Conservation (phyloP, 148 eudicot genomes). For the Dysphania ambrosioides region DNA sequence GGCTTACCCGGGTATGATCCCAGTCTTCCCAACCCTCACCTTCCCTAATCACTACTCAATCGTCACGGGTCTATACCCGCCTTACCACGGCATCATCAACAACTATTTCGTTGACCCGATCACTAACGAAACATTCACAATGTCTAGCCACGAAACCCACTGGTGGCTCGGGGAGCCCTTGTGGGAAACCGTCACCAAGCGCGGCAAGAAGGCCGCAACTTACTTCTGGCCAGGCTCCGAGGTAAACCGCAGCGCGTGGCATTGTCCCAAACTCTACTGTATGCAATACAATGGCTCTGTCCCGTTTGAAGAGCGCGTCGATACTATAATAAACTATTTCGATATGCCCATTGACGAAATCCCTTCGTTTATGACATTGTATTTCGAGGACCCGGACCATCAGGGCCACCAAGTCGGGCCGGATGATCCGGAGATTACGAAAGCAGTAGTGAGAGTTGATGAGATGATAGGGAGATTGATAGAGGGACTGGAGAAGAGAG, state of each 20-base stretch:
- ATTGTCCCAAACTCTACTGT: slow-evolving; percentile 57
- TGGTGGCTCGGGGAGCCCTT: slow-evolving; percentile 93
- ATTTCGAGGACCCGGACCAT: slow-evolving; percentile 94
- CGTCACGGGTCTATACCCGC: slow-evolving; percentile 76
- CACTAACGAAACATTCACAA: slow-evolving; percentile 45
- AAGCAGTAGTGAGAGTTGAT: slow-evolving; percentile 66
- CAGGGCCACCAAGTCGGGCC: slow-evolving; percentile 93
- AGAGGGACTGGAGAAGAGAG: slow-evolving; percentile 66
- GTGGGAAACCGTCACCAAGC: slow-evolving; percentile 70
- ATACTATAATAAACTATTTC: slow-evolving; percentile 60
- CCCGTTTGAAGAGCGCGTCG: slow-evolving; percentile 74
- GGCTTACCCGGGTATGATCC: slow-evolving; percentile 64
- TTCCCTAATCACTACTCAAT: slow-evolving; percentile 91
- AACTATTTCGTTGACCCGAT: slow-evolving; percentile 54
- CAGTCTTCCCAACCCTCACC: slow-evolving; percentile 85
- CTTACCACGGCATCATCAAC: slow-evolving; percentile 71
- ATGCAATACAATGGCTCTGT: slow-evolving; percentile 59
- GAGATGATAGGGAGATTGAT: slow-evolving; percentile 74
- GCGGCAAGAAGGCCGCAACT: slow-evolving; percentile 60
- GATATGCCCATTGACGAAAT: slow-evolving; percentile 52
- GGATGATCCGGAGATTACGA: slow-evolving; percentile 73
- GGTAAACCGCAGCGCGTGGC: slow-evolving; percentile 64
- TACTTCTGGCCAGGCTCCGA: slow-evolving; percentile 94
- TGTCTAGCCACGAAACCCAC: slow-evolving; percentile 72
- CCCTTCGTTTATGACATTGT: slow-evolving; percentile 74